These are phyloP conservation scores for Chrysosporium keratinophilum DNA, from an alignment of 2,329 filamentous ascomycete species.

Conservation along the genomic window DNA sequence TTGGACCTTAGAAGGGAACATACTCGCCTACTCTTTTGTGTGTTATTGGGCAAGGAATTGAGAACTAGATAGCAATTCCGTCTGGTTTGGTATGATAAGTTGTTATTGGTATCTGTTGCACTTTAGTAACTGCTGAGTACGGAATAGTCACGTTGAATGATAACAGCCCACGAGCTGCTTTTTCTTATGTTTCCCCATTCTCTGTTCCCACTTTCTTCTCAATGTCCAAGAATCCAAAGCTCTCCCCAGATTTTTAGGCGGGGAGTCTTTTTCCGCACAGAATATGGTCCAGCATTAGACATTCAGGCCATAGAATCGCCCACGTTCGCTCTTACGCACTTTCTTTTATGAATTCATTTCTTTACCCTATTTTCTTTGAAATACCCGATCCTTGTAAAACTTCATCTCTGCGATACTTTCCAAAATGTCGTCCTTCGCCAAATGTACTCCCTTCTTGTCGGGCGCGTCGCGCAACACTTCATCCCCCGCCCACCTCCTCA, in stretches of 20 bases:
- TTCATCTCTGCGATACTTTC: slow-evolving; percentile 89
- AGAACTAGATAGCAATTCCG: not conserved
- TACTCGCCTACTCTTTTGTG: not conserved
- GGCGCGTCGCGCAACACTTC: slow-evolving; percentile 54
- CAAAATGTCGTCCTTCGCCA: slow-evolving; percentile 78
- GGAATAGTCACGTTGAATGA: not conserved
- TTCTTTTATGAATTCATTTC: too few relatives aligned
- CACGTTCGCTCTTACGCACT: too few relatives aligned
- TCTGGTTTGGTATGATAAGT: not conserved
- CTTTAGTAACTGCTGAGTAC: not conserved
- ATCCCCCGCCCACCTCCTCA: slow-evolving; percentile 63
- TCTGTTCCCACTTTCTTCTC: too few relatives aligned
- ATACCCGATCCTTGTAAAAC: slow-evolving; percentile 67
- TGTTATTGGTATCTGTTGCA: not conserved
- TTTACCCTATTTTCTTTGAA: slow-evolving; percentile 29
- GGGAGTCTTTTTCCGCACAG: too few relatives aligned
- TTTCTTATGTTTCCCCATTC: not conserved
- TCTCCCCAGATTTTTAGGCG: too few relatives aligned
- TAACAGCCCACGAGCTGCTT: too few relatives aligned
- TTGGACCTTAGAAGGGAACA: not conserved
- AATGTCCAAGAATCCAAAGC: too few relatives aligned
- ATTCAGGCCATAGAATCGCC: too few relatives aligned
- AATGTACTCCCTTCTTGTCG: slow-evolving; percentile 63
- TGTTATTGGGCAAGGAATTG: not conserved
- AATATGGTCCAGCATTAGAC: too few relatives aligned